Evolutionary conservation across 169 alveolate genomes (phyloP).

Genomic region (Hepatocystis sp.): DNA sequence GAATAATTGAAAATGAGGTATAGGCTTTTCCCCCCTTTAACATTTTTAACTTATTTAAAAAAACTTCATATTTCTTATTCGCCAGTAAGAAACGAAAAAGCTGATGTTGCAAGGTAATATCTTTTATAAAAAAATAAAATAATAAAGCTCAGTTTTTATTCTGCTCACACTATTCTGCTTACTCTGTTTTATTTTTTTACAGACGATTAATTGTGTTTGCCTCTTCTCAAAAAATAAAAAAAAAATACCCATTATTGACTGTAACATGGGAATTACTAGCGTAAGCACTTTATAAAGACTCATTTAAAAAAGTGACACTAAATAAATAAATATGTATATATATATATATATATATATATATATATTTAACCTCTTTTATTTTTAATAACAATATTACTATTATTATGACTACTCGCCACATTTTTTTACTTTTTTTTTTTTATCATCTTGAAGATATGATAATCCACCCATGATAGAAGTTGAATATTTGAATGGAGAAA

Average conservation of each 20-base stretch:
- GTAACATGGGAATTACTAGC: conserved; percentile 87
- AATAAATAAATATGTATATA: no score
- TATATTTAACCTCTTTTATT: not conserved
- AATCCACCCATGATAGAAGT: conserved; percentile 73
- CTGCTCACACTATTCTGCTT: no score
- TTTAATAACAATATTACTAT: not conserved
- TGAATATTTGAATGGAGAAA: conserved; percentile 54
- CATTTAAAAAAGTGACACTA: no score
- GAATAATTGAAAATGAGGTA: conserved; percentile 48
- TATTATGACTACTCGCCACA: not conserved
- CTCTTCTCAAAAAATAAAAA: conserved; percentile 82
- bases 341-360: not conserved
- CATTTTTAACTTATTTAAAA: conserved; percentile 37
- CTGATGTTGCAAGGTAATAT: conserved; percentile 68
- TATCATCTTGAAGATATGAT: conserved; percentile 32
- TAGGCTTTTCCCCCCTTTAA: conserved; percentile 64
- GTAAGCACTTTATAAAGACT: conserved; percentile 44
- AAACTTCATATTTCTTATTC: conserved; percentile 51
- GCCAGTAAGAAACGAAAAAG: conserved; percentile 51
- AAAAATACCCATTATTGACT: conserved; percentile 79
- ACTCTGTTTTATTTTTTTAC: no score
- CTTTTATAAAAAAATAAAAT: no score
- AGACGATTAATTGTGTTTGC: conserved; percentile 83
- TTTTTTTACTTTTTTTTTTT: not conserved
- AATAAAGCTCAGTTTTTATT: no score